phyloP scores from a whole-genome alignment of 495 filamentous ascomycete species.

The Podospora fimiseda region DNA sequence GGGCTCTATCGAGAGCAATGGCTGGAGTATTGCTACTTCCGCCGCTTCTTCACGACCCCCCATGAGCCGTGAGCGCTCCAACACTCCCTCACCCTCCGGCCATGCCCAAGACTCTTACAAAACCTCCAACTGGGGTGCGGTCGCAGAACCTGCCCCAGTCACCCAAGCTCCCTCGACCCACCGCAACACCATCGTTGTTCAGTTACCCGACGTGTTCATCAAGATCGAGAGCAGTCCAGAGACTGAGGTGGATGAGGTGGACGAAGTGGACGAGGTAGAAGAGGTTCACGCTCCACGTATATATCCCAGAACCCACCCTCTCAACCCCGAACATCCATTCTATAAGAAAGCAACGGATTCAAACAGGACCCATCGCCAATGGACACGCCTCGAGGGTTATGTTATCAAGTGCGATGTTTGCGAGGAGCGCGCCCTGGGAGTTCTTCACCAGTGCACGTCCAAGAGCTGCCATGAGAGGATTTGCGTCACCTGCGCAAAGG shows the following conservation, averaged over 20 bases:
- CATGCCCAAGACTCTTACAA: no score
- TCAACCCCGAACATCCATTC: neutral
- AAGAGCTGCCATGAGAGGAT: neutral
- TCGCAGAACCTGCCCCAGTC: no score
- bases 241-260: neutral
- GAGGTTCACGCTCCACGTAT: no score
- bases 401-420: neutral
- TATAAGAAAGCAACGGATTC: neutral
- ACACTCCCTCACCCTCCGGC: no score
- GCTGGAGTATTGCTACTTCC: neutral
- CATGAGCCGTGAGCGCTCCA: no score
- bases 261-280: no score
- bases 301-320: neutral
- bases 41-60: neutral
- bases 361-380: neutral
- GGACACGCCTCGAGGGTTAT: neutral
- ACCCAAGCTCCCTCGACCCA: no score
- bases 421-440: neutral
- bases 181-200: no score
- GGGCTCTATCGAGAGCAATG: neutral
- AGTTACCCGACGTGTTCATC: no score
- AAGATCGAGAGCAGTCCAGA: no score
- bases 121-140: no score
- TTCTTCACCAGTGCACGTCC: neutral
- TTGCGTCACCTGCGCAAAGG: neutral